A percentile compares a stretch with the other conserved stretches of the same genome.
phyloP scores from a whole-genome alignment of 148 eudicot species.

The Nyssa sinensis region DNA sequence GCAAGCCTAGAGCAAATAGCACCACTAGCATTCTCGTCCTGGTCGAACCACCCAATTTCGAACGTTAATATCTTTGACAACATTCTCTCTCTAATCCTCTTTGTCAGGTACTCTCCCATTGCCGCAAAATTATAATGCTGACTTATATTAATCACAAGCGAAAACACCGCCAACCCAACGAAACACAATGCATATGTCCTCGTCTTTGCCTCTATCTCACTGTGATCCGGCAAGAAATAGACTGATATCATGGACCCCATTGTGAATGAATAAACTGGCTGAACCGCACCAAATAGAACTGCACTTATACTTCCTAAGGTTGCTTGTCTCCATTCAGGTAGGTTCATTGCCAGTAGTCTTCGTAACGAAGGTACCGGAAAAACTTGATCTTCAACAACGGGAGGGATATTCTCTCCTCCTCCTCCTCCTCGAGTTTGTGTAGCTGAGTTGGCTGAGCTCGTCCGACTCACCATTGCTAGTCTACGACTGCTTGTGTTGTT shows the following conservation, averaged over 20 bases:
- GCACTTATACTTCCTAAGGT: constrained; percentile 56
- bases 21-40: constrained; percentile 77
- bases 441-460: constrained; percentile 49
- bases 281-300: constrained; percentile 64
- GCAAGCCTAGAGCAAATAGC: constrained; percentile 82
- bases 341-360: constrained; percentile 62
- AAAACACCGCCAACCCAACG: constrained; percentile 61
- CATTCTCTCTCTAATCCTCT: constrained; percentile 76
- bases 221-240: constrained; percentile 49
- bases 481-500: constrained; percentile 42
- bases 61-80: constrained; percentile 71
- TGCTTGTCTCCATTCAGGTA: constrained; percentile 81
- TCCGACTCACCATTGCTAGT: constrained; percentile 43
- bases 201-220: constrained; percentile 52
- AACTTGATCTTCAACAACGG: constrained; percentile 8
- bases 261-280: constrained; percentile 62
- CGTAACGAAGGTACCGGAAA: constrained; percentile 52
- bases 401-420: neutral
- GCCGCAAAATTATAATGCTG: constrained; percentile 81
- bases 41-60: constrained; percentile 90
- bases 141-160: constrained; percentile 45
- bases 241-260: constrained; percentile 82
- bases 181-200: constrained; percentile 53
- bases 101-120: constrained; percentile 86
- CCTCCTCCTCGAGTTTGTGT: neutral